Evolutionary conservation across 2,329 filamentous ascomycete genomes (phyloP).

Genomic region (Cladosporium sp.): DNA sequence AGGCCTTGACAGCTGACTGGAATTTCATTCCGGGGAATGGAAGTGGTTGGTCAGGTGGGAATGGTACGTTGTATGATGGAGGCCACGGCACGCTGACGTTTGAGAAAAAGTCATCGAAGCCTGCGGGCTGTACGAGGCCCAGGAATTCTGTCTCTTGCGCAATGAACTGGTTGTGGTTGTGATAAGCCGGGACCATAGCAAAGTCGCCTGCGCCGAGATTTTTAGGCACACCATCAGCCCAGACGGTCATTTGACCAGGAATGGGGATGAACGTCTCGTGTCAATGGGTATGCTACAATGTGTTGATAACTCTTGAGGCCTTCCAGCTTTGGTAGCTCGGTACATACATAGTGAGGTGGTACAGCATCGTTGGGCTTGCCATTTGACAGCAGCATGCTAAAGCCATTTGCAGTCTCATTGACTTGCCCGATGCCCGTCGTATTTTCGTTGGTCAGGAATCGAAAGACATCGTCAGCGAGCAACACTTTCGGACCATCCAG

Average conservation of each 20-base stretch:
- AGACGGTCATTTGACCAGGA: slow-evolving; percentile 13
- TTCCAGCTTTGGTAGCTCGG: too few relatives aligned
- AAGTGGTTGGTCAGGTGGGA: slow-evolving; percentile 15
- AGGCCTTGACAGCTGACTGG: too few relatives aligned
- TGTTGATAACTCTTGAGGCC: too few relatives aligned
- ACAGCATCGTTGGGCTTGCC: too few relatives aligned
- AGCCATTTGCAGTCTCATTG: too few relatives aligned
- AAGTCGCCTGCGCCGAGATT: slow-evolving; percentile 16
- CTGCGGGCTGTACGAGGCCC: slow-evolving; percentile 16
- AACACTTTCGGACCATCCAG: too few relatives aligned
- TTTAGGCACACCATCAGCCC: slow-evolving; percentile 13
- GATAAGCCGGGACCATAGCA: slow-evolving; percentile 15
- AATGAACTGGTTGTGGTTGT: slow-evolving; percentile 16
- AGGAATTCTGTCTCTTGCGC: slow-evolving; percentile 17
- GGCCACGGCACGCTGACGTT: slow-evolving; percentile 14
- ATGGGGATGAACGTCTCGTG: slow-evolving; percentile 16
- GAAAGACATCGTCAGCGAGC: too few relatives aligned
- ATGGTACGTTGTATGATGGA: slow-evolving; percentile 15
- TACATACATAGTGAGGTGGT: too few relatives aligned
- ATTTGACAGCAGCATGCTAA: too few relatives aligned
- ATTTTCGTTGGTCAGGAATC: too few relatives aligned
- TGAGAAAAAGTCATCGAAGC: slow-evolving; percentile 18
- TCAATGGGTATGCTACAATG: too few relatives aligned
- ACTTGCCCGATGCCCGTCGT: too few relatives aligned
- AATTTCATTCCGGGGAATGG: slow-evolving; percentile 6